These are phyloP conservation scores for Melaleuca quinquenervia DNA, from an alignment of 345 rosid species.

Conservation along the genomic window DNA sequence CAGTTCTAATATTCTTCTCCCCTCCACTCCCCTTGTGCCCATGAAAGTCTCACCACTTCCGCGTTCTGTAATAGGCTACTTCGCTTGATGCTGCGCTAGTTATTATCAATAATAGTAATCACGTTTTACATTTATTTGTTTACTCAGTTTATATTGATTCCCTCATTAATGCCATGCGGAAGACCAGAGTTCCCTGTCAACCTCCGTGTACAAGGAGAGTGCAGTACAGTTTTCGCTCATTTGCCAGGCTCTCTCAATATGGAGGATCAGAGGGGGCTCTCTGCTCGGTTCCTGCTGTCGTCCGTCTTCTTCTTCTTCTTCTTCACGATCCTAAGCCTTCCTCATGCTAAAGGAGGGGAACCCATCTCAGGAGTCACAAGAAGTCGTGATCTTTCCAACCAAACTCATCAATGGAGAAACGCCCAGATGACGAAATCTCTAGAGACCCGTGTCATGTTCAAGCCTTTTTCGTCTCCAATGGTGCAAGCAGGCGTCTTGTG, in stretches of 20 bases:
- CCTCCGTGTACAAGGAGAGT: background rate
- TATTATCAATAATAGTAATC: background rate
- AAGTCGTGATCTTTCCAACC: conserved; percentile 6
- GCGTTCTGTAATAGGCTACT: too few species aligned
- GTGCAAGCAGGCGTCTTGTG: conserved; percentile 48
- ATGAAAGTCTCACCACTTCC: too few species aligned
- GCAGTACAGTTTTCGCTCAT: background rate
- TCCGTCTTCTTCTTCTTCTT: conserved; percentile 2
- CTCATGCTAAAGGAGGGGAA: conserved; percentile 10
- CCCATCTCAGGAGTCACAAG: conserved; percentile 2
- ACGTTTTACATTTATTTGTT: background rate
- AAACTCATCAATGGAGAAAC: conserved; percentile 24
- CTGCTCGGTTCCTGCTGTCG: background rate
- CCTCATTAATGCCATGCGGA: background rate
- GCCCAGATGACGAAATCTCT: conserved; percentile 9
- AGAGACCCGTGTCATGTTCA: conserved; percentile 19
- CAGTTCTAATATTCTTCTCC: too few species aligned
- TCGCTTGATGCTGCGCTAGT: too few species aligned
- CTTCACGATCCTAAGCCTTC: conserved; percentile 7
- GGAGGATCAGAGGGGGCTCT: background rate
- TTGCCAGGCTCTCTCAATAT: background rate
- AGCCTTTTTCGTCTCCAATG: conserved; percentile 14
- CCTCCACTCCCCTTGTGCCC: too few species aligned
- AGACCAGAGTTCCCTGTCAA: background rate
- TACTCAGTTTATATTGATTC: background rate